Base-by-base conservation (phyloP, 208 protist genomes). In the Trypanosoma brucei region DNA sequence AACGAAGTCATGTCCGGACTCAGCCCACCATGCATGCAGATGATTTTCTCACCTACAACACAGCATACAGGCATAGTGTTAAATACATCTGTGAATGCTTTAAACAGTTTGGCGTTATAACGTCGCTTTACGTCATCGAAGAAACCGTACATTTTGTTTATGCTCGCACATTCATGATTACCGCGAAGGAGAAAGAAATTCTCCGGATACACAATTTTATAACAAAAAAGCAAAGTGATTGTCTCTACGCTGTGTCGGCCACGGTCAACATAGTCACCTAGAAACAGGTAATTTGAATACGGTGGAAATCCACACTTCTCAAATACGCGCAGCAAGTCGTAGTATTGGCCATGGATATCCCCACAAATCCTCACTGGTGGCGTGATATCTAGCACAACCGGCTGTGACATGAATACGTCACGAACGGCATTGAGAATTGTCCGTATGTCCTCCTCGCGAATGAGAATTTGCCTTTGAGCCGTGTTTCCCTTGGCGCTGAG, bases 311-410 rank as follows among this genome's bases (percentile, higher is more conserved):
- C 97, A 57, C 97, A 97, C 75, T 99, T 98, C 68, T 99, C 98
- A 68, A 99, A 99, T 11, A 99, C 81, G 7, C 98, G 83, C 14
- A 99, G 75, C 40, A 99, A 83, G 76, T 99, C 98, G 68, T 98
- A 99, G 71, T 96, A 99, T 81, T 99, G 98, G 2, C 98, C 98
- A 61, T 99, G 98, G 5, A 98, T 98, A 81, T 99, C 98, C 22
- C 98, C 92, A 67, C 85, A 92, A 40, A 96, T 83, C 36, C 86
- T 84, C 39, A 96, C 90, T 0, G 91, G 91, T 8, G 88, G 79
- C 36, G 76, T 80, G 36, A 96, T 88, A 63, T 96, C 89, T 64
- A 97, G 58, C 4, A 97, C 81, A 74, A 88, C 89, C 14, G 89
- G 87, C 75, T 97, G 92, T 30, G 79, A 79, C 78, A 93, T 92